Base-by-base conservation (phyloP, 1,284 basidiomycete genomes). In the Chiua sp. region DNA sequence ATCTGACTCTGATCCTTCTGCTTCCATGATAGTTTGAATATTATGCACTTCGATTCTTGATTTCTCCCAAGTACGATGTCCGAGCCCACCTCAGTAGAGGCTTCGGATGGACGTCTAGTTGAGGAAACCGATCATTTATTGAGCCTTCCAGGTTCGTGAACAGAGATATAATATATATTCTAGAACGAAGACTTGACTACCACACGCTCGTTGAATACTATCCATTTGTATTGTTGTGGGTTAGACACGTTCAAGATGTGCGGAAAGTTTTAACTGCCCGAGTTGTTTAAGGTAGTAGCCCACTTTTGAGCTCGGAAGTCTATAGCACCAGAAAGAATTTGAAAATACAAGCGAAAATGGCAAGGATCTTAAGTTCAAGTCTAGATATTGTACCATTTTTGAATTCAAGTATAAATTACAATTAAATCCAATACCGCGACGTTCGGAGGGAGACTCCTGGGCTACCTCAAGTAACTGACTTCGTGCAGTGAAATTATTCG, bases 51-150 rank as follows among this genome's bases (percentile, higher is more conserved):
- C 47, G 60, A 69, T 50, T 7, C 68, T 71, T 16, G 75, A 60
- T 0, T 74, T 69, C 18, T 72, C 33, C 74, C 70, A 28, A 72
- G 59, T 73, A 47, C 78, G 78, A 75, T 77, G 15, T 56, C 59
- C 46, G 70, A 70, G 53, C 35, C 35, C 22, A 48, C 32, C 47
- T 66, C 18, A 55, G 49, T 5, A 26, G 57, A 6, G 42, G n/a
- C 26, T 56, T 47, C 57, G 63, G 39, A 72, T 69, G 22, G 68
- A 73, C 8, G 26, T 80, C 46, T 74, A 71, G 49, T 51, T 49
- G 33, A 59, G 15, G 48, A 22, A 20, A 48, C 16, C 47, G 12
- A 23, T 33, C n/a, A 60, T 26, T 37, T 44, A 26, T 6, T n/a
- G 12, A 44, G 26, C 50, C 22, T 52, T 55, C 18, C 44, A 37